Evolutionary conservation across 306 rosid species (phyloP).

Genomic region (Fragaria ananassa): DNA sequence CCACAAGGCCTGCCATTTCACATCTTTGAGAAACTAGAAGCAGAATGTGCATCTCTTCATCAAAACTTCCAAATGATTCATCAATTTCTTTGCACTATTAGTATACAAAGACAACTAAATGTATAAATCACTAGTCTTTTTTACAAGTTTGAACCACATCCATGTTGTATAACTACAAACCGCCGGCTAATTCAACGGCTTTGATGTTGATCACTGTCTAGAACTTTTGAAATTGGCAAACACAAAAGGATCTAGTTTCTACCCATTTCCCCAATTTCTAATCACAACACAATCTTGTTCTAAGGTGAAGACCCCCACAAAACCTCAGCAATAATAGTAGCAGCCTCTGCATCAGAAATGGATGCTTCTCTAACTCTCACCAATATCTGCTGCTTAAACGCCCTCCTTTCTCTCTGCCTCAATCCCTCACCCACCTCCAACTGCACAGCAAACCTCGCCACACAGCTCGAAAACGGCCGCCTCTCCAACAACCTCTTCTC

Average conservation of each 20-base stretch:
- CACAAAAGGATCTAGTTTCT: not conserved
- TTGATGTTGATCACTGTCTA: not conserved
- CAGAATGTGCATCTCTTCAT: not conserved
- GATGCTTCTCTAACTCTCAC: slow-evolving; percentile 56
- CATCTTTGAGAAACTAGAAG: not conserved
- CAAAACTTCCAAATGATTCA: not conserved
- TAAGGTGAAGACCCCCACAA: slow-evolving; percentile 79
- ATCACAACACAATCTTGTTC: not conserved
- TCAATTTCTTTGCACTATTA: slow-evolving; percentile 15
- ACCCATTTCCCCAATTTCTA: not conserved
- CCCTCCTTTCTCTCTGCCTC: slow-evolving; percentile 84
- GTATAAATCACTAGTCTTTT: not conserved
- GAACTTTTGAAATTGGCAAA: not conserved
- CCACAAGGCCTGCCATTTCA: not conserved
- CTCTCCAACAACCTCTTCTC: slow-evolving; percentile 39
- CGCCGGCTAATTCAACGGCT: not conserved
- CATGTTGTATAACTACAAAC: not conserved
- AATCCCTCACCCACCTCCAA: slow-evolving; percentile 92
- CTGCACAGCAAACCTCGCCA: slow-evolving; percentile 79
- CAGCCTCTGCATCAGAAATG: slow-evolving; percentile 76
- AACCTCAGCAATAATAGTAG: slow-evolving; percentile 81
- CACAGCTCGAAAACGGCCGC: slow-evolving; percentile 69
- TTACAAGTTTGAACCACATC: not conserved
- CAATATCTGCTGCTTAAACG: slow-evolving; percentile 62
- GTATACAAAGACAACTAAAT: not conserved